A percentile compares a stretch with the other conserved stretches of the same genome.
Evolutionary conservation across 1,139 yeast genomes (phyloP).

Genomic region (Geotrichum histeridarum): DNA sequence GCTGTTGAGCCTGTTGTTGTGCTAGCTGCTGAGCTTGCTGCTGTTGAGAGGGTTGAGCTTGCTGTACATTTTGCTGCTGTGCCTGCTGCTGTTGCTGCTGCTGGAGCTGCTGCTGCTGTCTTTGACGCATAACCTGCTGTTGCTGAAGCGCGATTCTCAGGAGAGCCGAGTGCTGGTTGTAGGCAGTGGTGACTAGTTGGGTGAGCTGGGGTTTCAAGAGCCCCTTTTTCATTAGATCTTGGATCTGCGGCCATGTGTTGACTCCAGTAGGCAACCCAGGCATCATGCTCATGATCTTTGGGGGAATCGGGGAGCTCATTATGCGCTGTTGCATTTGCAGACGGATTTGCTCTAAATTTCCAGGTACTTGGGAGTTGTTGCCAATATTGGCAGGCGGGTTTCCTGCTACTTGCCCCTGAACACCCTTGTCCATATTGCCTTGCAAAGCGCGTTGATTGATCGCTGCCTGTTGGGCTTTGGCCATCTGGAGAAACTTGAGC

Average conservation of each 20-base stretch:
- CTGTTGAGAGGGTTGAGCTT: not conserved
- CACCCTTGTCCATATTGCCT: too few species aligned
- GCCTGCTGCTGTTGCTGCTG: not conserved
- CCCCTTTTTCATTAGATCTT: slow-evolving; percentile 11
- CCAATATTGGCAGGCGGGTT: too few species aligned
- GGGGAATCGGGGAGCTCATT: slow-evolving; percentile 4
- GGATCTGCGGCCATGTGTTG: slow-evolving; percentile 6
- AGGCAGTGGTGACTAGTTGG: not conserved
- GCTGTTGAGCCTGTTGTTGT: slow-evolving; percentile 1
- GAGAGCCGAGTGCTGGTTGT: not conserved
- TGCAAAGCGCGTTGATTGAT: too few species aligned
- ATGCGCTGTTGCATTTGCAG: not conserved
- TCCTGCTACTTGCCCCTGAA: too few species aligned
- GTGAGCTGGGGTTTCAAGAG: not conserved
- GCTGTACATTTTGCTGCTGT: slow-evolving; percentile 1
- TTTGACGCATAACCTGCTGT: not conserved
- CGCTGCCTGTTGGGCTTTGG: not conserved
- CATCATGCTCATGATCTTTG: slow-evolving; percentile 3
- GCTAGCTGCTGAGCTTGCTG: not conserved
- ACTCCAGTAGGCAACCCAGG: slow-evolving; percentile 9
- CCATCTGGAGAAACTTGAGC: not conserved
- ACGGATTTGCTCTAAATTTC: not conserved
- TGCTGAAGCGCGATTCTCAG: not conserved
- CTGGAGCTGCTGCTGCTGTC: not conserved
- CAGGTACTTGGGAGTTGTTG: too few species aligned